Evolutionary conservation across 768 basidiomycete genomes (phyloP), one percentile per base, ranked within the genome.

Genomic region (Mycena galericulata): DNA sequence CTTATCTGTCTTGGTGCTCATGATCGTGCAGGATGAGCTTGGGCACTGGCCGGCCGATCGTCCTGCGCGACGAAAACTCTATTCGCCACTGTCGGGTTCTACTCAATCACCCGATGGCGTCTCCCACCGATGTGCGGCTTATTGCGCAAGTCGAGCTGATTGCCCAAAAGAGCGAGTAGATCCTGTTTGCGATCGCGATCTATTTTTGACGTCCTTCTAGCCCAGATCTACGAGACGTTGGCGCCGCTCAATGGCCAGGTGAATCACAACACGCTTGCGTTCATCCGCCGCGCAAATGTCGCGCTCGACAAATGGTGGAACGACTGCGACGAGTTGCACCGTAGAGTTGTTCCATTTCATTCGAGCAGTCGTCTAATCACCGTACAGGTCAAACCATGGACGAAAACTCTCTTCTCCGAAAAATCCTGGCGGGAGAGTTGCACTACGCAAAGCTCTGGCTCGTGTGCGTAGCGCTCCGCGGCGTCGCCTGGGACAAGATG

Each of bases 391-490:
- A 90, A 75, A 86, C 88, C 2, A 92, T 94, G 89, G 94, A 95
- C 67, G 93, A 95, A 73, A 92, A 95, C 43, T 89, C 92, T 11
- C 84, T 98, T 15, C 85, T 96, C 36, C 89, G 95, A 54, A 96
- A 95, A 80, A 90, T 98, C 53, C 89, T 98, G 24, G 90, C 90
- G 3, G 93, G 92, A 7, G 96, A 98, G 76, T 83, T 97, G 56
- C 91, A 96, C 75, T 96, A 97, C 76, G 94, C 96, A 30, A 97
- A 97, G 77, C 85, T 98, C 6, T 98, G 96, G 96, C 88, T 97
- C 34, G 92, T 96, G 24, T 98, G 96, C 76, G 92, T 97, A 26
- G 95, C 95, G 15, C 82, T 98, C 50, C 89, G 96, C 66, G 96
- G 96, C 20, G 93, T 92, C 27, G 89, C 93, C 6, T 98, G 96